phyloP scores from a whole-genome alignment of 106 monocot species.

The Dioscorea dumetorum region DNA sequence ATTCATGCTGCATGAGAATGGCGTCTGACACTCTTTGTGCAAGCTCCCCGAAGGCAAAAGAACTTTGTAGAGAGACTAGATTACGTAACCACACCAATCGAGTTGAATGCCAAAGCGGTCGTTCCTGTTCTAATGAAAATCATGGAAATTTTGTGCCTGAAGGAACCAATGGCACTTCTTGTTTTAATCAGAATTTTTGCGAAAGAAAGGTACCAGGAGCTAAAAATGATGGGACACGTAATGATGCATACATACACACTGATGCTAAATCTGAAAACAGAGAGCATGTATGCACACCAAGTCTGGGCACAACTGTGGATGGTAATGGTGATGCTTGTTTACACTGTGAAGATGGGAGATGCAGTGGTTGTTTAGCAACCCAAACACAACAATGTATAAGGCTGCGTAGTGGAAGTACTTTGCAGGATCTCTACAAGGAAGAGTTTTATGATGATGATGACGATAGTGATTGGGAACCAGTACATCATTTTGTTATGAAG shows the following conservation, averaged over 20 bases:
- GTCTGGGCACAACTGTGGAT: conserved; percentile 1
- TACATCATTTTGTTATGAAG: conserved; percentile 32
- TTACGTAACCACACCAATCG: conserved; percentile 4
- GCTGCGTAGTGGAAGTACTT: conserved; percentile 22
- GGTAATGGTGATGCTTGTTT: conserved; percentile 10
- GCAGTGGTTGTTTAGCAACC: background rate
- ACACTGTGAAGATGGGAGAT: conserved; percentile 14
- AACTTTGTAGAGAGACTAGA: conserved; percentile 5
- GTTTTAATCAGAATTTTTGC: background rate
- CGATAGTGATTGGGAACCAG: conserved; percentile 87
- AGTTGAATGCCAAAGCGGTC: conserved; percentile 11
- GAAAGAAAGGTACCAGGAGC: conserved; percentile 8
- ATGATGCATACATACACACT: background rate
- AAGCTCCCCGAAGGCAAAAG: background rate
- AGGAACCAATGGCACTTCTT: conserved; percentile 15
- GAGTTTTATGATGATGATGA: conserved; percentile 62
- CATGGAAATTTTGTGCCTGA: conserved; percentile 10
- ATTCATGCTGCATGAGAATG: background rate
- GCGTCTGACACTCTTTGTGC: conserved; percentile 4
- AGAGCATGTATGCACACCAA: background rate
- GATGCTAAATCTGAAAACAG: conserved; percentile 7
- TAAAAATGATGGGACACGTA: conserved; percentile 8
- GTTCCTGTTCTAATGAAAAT: conserved; percentile 9
- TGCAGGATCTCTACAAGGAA: conserved; percentile 44
- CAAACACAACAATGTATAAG: conserved; percentile 4